These are phyloP conservation scores for Sphenostylis stenocarpa DNA, from an alignment of 306 rosid genomes.

Conservation along the genomic window DNA sequence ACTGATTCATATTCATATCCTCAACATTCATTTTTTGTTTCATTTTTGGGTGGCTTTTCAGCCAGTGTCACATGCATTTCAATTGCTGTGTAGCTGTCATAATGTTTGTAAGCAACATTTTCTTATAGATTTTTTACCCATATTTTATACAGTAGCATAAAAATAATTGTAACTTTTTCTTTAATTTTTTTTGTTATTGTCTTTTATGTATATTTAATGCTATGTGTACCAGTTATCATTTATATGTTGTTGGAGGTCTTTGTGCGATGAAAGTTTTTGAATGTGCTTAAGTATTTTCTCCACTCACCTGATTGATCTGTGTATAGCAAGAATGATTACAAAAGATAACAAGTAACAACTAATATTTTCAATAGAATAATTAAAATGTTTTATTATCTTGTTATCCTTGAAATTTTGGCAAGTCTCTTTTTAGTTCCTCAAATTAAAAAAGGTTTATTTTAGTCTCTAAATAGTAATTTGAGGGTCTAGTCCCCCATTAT, in stretches of 20 bases:
- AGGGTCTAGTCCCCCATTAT: too few relatives aligned
- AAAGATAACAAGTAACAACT: too few relatives aligned
- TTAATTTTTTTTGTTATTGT: slow-evolving; percentile 11
- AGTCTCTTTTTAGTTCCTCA: too few relatives aligned
- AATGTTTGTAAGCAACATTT: not conserved
- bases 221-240: not conserved
- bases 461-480: too few relatives aligned
- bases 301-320: too few relatives aligned
- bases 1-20: not conserved
- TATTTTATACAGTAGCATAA: not conserved
- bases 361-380: too few relatives aligned
- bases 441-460: too few relatives aligned
- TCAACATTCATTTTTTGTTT: slow-evolving; percentile 7
- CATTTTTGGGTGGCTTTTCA: not conserved
- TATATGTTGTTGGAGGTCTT: not conserved
- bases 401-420: too few relatives aligned
- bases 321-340: too few relatives aligned
- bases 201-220: not conserved
- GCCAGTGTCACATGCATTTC: not conserved
- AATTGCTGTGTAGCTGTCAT: not conserved
- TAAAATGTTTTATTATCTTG: too few relatives aligned
- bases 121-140: not conserved
- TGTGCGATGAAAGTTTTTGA: too few relatives aligned
- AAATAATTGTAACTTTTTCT: slow-evolving; percentile 19
- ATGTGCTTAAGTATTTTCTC: too few relatives aligned